Evolutionary conservation across 2,329 filamentous ascomycete genomes (phyloP).

Genomic region (Diaporthe caulivora): DNA sequence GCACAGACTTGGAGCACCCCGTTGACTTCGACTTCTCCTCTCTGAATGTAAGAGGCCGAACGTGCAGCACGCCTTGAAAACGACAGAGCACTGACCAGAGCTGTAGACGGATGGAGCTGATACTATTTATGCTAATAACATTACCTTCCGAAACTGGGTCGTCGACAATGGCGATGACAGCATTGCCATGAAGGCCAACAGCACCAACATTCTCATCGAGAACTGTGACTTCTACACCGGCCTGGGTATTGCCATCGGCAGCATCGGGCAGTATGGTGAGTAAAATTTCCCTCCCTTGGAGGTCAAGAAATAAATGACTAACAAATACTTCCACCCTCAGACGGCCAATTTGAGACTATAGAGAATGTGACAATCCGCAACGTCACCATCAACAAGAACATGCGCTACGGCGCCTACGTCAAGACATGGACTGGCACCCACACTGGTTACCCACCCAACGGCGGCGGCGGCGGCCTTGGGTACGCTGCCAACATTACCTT

Average conservation of each 20-base stretch:
- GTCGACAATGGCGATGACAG: conserved; percentile 49
- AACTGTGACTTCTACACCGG: conserved; percentile 54
- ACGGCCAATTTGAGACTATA: conserved; percentile 34
- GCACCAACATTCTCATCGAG: conserved; percentile 53
- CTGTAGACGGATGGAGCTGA: conserved; percentile 38
- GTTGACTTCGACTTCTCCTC: conserved; percentile 39
- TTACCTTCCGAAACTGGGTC: conserved; percentile 36
- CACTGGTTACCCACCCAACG: conserved; percentile 37
- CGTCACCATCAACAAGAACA: conserved; percentile 51
- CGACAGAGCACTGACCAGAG: background rate
- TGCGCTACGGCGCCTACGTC: conserved; percentile 40
- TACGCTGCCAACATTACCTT: conserved; percentile 43
- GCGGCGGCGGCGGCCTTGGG: conserved; percentile 39
- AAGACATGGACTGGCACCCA: conserved; percentile 39
- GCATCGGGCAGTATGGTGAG: conserved; percentile 53
- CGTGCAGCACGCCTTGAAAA: no score
- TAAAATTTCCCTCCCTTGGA: conserved; percentile 34
- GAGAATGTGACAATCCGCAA: conserved; percentile 48
- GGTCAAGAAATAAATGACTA: background rate
- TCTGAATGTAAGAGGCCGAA: conserved; percentile 25
- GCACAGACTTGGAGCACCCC: conserved; percentile 34
- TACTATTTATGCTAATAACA: conserved; percentile 37
- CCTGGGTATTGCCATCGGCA: conserved; percentile 54
- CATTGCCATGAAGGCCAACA: conserved; percentile 56
- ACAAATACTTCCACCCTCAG: background rate